Percentiles rank a stretch among this genome's conserved stretches.
Evolutionary conservation across 768 basidiomycete genomes (phyloP).

Genomic region (Lactifluus rugatus): DNA sequence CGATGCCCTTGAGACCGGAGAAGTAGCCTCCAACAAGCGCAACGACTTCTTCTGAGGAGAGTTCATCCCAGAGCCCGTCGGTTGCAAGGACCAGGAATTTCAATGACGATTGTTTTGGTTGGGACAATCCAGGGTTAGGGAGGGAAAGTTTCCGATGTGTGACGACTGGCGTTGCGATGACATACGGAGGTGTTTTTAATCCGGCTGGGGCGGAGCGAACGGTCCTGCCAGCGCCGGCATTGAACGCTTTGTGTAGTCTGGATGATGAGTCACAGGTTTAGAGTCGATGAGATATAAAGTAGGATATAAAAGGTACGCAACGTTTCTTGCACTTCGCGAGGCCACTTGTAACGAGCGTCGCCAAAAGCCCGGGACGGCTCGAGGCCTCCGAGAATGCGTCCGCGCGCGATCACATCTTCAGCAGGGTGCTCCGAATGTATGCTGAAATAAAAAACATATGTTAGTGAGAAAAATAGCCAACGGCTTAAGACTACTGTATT

Average conservation of each 20-base stretch:
- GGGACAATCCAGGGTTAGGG: slow-evolving; percentile 27
- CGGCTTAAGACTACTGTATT: background rate
- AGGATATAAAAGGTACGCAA: slow-evolving; percentile 34
- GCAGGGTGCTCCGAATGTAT: slow-evolving; percentile 77
- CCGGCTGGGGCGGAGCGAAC: slow-evolving; percentile 50
- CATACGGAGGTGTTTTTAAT: slow-evolving; percentile 89
- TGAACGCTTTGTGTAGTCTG: slow-evolving; percentile 56
- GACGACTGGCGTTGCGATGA: slow-evolving; percentile 74
- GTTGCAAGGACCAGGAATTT: slow-evolving; percentile 87
- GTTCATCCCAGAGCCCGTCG: slow-evolving; percentile 51
- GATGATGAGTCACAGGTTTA: background rate
- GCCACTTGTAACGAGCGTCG: slow-evolving; percentile 87
- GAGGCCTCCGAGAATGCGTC: slow-evolving; percentile 78
- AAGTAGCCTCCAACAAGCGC: slow-evolving; percentile 78
- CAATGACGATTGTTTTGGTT: slow-evolving; percentile 29
- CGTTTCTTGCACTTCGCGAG: slow-evolving; percentile 60
- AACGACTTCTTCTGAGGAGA: slow-evolving; percentile 74
- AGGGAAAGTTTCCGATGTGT: slow-evolving; percentile 64
- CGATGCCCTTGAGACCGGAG: slow-evolving; percentile 52
- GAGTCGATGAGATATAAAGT: background rate
- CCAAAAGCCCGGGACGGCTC: slow-evolving; percentile 85
- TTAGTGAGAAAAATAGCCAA: background rate
- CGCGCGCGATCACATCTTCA: slow-evolving; percentile 61
- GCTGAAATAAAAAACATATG: slow-evolving; percentile 29
- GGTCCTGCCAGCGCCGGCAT: slow-evolving; percentile 48